Base-by-base conservation (phyloP, 345 rosid genomes). In the Raphanus sativus region DNA sequence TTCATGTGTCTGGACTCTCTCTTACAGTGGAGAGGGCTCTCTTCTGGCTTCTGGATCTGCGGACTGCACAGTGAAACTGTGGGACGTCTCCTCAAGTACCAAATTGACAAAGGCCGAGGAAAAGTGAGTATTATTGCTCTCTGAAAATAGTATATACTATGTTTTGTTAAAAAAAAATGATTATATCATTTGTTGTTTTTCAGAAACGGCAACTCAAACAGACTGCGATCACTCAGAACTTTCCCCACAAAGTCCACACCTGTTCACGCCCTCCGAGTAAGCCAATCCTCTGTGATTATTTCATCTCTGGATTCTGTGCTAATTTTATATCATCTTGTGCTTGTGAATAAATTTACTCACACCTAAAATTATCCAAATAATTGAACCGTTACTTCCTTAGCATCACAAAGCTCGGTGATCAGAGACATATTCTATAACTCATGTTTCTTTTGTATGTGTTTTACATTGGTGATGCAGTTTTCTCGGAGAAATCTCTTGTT, bases 21-120 rank as follows among this genome's bases (percentile, higher is more conserved):
- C 86, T 74, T 96, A 84, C 89, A 96, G 99, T 10, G 82, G 91
- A 59, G 99, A 96, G 88, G 97, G 99, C 34, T 85, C 93, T 33
- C 91, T 96, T 78, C 91, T 95, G 15, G 98, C 97, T 52, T 92
- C 99, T 60, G 98, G 99, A 74, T 93, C 99, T 62, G 99, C 98
- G 4, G 98, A 93, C 85, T 89, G 89, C 87, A 93, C 90, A 11
- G 89, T 93, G 45, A 95, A 91, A 81, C 81, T 95, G 50, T 92
- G 98, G 99, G 98, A 92, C 63, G 94, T 91, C 66, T 87, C 84
- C 76, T 69, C 87, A 45, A 91, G 96, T 77, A 76, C 91, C 10
- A 95, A 91, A 78, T 62, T 62, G 45, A 82, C 89, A 8, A 86
- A 79, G 82, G 81, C 84, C 7, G 98, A 92, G 79, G 99, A 90